These are phyloP conservation scores for Haemoproteus tartakovskyi DNA, from an alignment of 169 alveolate genomes.

Conservation along the genomic window DNA sequence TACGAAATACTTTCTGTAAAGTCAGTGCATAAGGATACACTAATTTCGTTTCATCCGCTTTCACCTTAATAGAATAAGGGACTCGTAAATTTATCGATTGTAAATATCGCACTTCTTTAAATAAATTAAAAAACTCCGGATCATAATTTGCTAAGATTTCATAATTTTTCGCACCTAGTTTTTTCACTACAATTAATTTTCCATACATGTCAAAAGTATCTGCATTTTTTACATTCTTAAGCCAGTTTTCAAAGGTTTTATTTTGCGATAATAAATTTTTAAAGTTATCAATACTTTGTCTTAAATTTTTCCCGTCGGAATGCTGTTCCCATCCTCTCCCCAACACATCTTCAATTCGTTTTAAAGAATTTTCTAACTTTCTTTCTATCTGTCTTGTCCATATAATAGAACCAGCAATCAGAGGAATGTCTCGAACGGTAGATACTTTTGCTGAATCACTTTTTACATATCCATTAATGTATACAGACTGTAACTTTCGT, in stretches of 20 bases:
- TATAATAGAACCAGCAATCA: slow-evolving; percentile 90
- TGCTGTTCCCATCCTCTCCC: slow-evolving; percentile 94
- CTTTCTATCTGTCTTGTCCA: slow-evolving; percentile 93
- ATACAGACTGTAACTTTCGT: slow-evolving; percentile 85
- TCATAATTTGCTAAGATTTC: slow-evolving; percentile 75
- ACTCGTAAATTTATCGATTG: slow-evolving; percentile 82
- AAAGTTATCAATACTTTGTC: slow-evolving; percentile 91
- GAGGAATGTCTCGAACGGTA: slow-evolving; percentile 91
- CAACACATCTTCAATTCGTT: slow-evolving; percentile 86
- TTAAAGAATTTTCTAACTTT: slow-evolving; percentile 81
- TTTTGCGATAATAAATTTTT: slow-evolving; percentile 81
- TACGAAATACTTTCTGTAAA: slow-evolving; percentile 84
- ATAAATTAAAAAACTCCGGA: slow-evolving; percentile 55
- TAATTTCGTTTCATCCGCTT: slow-evolving; percentile 89
- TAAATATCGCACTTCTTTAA: slow-evolving; percentile 79
- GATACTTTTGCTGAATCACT: slow-evolving; percentile 88
- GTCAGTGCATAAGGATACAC: slow-evolving; percentile 86
- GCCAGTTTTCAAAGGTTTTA: slow-evolving; percentile 69
- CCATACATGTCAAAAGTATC: slow-evolving; percentile 65
- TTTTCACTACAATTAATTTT: slow-evolving; percentile 52
- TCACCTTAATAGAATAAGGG: slow-evolving; percentile 86
- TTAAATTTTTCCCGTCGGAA: slow-evolving; percentile 90
- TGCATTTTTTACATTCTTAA: slow-evolving; percentile 38
- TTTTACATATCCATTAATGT: slow-evolving; percentile 86
- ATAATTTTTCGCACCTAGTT: slow-evolving; percentile 44